These are phyloP conservation scores for Gloeopeniophorella convolvens DNA, from an alignment of 768 basidiomycete genomes.

Conservation along the genomic window DNA sequence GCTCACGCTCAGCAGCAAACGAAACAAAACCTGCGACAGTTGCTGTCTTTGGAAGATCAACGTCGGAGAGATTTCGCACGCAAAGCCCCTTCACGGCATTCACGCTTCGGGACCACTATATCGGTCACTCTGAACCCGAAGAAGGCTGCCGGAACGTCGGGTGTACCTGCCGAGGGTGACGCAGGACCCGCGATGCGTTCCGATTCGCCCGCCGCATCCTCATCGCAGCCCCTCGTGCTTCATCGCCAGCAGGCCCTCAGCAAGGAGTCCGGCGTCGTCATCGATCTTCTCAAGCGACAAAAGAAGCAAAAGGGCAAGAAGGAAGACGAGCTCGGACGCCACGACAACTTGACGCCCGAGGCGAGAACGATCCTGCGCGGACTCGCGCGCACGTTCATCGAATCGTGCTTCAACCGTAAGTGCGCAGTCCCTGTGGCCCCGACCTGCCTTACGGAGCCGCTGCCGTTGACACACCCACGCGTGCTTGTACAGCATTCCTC, in stretches of 20 bases:
- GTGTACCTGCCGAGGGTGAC: constrained; percentile 24
- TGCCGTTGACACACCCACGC: no score
- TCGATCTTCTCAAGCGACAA: constrained; percentile 48
- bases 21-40: constrained; percentile 56
- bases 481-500: constrained; percentile 89
- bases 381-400: constrained; percentile 67
- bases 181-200: constrained; percentile 22
- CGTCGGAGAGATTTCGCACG: constrained; percentile 49
- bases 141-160: constrained; percentile 26
- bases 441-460: constrained; percentile 2
- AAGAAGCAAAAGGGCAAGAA: constrained; percentile 58
- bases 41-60: constrained; percentile 73
- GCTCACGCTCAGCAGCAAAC: constrained; percentile 45
- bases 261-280: constrained; percentile 55
- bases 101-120: constrained; percentile 95
- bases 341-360: constrained; percentile 63
- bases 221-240: constrained; percentile 60
- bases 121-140: constrained; percentile 64
- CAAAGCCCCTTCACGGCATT: constrained; percentile 71
- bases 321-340: constrained; percentile 59
- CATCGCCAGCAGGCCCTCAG: constrained; percentile 81
- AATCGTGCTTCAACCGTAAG: constrained; percentile 88
- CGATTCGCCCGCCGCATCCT: constrained; percentile 21
- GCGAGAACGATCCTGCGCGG: constrained; percentile 58
- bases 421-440: constrained; percentile 36